These are phyloP conservation scores for Penicillium carneum DNA, from an alignment of 2,329 filamentous ascomycete species.

Conservation along the genomic window DNA sequence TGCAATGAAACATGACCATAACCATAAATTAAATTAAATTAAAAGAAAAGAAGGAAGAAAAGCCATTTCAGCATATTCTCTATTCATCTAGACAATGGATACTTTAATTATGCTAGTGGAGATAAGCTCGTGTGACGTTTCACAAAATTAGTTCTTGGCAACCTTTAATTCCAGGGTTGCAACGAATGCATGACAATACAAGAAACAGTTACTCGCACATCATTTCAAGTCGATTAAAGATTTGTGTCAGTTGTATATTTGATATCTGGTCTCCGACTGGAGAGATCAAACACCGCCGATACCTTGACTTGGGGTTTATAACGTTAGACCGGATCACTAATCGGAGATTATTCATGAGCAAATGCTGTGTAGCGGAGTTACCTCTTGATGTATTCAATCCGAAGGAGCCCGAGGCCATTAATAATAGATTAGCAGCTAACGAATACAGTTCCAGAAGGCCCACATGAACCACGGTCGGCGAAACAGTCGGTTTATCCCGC, in stretches of 20 bases:
- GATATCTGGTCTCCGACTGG: background rate
- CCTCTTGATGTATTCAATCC: background rate
- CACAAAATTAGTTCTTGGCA: constrained; percentile 42
- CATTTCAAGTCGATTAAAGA: background rate
- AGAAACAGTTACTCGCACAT: constrained; percentile 26
- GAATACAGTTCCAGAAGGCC: constrained; percentile 17
- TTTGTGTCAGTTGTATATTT: background rate
- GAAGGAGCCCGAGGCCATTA: constrained; percentile 10
- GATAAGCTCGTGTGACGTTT: constrained; percentile 51
- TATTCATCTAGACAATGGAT: constrained; percentile 26
- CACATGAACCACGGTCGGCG: constrained; percentile 30
- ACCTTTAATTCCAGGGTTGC: constrained; percentile 44
- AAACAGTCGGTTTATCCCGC: constrained; percentile 36
- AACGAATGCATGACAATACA: constrained; percentile 37
- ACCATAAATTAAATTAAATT: background rate
- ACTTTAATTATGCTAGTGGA: constrained; percentile 49
- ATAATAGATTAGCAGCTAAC: constrained; percentile 7
- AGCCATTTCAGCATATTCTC: constrained; percentile 21
- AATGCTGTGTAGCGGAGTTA: constrained; percentile 2
- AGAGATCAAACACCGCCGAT: background rate
- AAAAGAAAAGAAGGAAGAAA: background rate
- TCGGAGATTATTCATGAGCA: constrained; percentile 20
- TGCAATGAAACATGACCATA: constrained; percentile 13
- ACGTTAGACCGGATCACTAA: background rate
- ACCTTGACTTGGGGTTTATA: background rate